These are phyloP conservation scores for Mycena venus DNA, from an alignment of 768 basidiomycete genomes.

Conservation along the genomic window DNA sequence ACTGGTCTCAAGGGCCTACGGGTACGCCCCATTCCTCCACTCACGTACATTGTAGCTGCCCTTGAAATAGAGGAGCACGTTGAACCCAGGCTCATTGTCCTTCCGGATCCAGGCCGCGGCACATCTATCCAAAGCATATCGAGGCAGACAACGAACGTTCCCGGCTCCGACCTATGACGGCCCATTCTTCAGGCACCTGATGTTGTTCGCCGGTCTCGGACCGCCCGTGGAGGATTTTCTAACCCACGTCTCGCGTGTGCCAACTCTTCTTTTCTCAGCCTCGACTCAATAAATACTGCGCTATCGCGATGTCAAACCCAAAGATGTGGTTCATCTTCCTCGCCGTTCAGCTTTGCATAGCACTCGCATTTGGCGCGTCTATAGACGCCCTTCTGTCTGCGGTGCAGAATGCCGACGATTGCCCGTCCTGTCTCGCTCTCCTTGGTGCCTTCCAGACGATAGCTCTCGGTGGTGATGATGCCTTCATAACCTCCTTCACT, in stretches of 20 bases:
- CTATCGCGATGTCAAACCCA: neutral
- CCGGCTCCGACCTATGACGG: neutral
- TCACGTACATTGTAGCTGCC: neutral
- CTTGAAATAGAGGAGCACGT: neutral
- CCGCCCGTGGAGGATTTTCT: neutral
- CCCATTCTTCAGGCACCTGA: neutral
- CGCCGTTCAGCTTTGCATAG: neutral
- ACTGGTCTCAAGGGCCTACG: too few species aligned
- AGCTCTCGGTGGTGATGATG: conserved; percentile 7
- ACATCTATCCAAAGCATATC: neutral
- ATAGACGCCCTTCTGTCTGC: conserved; percentile 11
- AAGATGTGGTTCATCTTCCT: conserved; percentile 14
- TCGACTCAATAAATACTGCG: neutral
- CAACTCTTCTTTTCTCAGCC: conserved; percentile 26
- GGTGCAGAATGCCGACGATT: conserved; percentile 18
- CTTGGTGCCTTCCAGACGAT: conserved; percentile 22
- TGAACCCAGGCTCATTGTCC: neutral
- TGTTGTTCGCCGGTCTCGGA: neutral
- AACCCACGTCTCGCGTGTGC: neutral
- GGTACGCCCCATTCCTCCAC: too few species aligned
- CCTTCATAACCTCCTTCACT: conserved; percentile 15
- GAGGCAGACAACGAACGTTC: conserved; percentile 12
- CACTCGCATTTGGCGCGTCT: neutral
- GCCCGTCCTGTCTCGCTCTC: conserved; percentile 24
- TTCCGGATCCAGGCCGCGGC: neutral